Evolutionary conservation across 306 rosid genomes (phyloP).

Genomic region (Carpinus viminea): DNA sequence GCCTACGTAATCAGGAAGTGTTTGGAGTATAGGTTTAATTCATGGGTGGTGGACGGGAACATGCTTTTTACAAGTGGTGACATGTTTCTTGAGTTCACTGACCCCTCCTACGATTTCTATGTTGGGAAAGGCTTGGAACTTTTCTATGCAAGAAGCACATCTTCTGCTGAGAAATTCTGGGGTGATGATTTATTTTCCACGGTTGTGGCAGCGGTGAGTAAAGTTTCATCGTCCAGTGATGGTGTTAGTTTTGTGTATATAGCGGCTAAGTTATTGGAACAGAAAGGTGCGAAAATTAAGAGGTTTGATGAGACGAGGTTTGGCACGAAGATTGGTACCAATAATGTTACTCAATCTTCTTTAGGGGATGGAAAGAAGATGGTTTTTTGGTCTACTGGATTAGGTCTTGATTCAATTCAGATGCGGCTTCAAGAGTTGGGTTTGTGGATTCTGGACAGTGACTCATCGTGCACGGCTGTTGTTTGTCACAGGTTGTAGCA

Average conservation of each 20-base stretch:
- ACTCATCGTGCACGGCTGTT: slow-evolving; percentile 78
- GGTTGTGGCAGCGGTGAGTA: slow-evolving; percentile 36
- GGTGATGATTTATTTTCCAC: slow-evolving; percentile 32
- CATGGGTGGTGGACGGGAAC: slow-evolving; percentile 66
- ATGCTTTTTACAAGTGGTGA: slow-evolving; percentile 52
- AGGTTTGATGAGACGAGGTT: slow-evolving; percentile 37
- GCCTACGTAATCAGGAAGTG: slow-evolving; percentile 52
- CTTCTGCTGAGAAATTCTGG: slow-evolving; percentile 55
- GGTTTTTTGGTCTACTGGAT: slow-evolving; percentile 58
- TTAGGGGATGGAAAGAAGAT: slow-evolving; percentile 52
- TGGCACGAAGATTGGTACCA: slow-evolving; percentile 39
- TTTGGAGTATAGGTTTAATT: slow-evolving; percentile 51
- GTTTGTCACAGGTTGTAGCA: slow-evolving; percentile 68
- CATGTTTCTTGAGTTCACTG: slow-evolving; percentile 28
- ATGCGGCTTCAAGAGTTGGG: slow-evolving; percentile 61
- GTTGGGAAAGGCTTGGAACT: slow-evolving; percentile 53
- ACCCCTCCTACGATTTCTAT: slow-evolving; percentile 40
- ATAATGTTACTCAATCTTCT: slow-evolving; percentile 39
- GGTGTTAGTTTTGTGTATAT: slow-evolving; percentile 42
- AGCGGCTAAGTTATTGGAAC: slow-evolving; percentile 36
- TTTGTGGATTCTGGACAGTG: slow-evolving; percentile 65
- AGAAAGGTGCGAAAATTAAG: slow-evolving; percentile 31
- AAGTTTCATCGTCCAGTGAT: slow-evolving; percentile 34
- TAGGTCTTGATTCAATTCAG: slow-evolving; percentile 43
- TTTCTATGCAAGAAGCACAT: slow-evolving; percentile 52